Percentiles rank a stretch among this genome's conserved stretches.
Evolutionary conservation across 495 filamentous ascomycete genomes (phyloP).

Genomic region (Aspergillus nidulans): DNA sequence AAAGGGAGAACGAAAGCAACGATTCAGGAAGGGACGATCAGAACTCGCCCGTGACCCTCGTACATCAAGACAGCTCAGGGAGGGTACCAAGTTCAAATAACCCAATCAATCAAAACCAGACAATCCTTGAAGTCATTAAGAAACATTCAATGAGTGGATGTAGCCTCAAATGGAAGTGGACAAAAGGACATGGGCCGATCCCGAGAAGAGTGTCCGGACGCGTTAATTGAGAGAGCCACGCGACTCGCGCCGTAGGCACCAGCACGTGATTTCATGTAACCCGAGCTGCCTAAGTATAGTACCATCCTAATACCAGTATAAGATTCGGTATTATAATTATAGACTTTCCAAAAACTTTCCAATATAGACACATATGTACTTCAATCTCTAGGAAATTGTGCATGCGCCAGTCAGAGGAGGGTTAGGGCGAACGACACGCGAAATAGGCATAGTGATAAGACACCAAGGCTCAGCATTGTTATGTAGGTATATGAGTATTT

Average conservation of each 20-base stretch:
- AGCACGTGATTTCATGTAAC: background rate
- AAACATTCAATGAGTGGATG: background rate
- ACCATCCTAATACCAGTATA: too few relatives aligned
- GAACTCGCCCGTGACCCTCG: background rate
- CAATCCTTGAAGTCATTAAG: background rate
- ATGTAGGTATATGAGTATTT: conserved; percentile 12
- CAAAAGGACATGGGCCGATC: background rate
- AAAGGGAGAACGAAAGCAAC: background rate
- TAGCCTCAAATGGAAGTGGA: background rate
- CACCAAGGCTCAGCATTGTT: background rate
- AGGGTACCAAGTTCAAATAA: background rate
- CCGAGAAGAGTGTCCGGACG: background rate
- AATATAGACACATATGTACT: too few relatives aligned
- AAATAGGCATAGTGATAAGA: background rate
- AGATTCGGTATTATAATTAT: too few relatives aligned
- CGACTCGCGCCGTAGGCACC: background rate
- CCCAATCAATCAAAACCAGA: background rate
- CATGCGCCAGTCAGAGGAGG: too few relatives aligned
- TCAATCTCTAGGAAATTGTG: too few relatives aligned
- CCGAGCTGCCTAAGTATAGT: too few relatives aligned
- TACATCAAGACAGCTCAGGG: background rate
- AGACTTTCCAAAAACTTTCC: too few relatives aligned
- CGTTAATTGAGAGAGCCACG: conserved; percentile 1
- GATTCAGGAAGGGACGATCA: background rate
- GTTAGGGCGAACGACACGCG: too few relatives aligned